phyloP scores from a whole-genome alignment of 2,329 filamentous ascomycete species.

The Monilinia fructigena region DNA sequence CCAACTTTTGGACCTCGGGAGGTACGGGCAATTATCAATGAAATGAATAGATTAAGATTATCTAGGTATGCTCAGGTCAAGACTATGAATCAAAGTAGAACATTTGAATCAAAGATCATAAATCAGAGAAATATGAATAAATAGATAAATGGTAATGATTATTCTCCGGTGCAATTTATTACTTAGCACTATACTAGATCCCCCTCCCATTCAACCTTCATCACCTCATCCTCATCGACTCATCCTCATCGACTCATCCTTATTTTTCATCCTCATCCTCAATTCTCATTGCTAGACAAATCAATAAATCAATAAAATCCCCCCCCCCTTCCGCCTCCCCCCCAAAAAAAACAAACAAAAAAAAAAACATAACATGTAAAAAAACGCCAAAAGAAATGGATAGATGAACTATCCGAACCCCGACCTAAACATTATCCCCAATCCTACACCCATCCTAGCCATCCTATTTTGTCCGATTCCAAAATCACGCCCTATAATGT shows the following conservation, averaged over 20 bases:
- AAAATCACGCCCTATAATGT: conserved; percentile 18
- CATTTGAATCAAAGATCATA: too few species aligned
- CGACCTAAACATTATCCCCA: background rate
- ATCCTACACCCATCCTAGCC: conserved; percentile 7
- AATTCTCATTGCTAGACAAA: conserved; percentile 16
- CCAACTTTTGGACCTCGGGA: too few species aligned
- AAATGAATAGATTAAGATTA: too few species aligned
- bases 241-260: conserved; percentile 9
- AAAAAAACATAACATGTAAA: conserved; percentile 3
- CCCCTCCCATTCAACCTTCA: background rate
- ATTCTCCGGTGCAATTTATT: conserved; percentile 6
- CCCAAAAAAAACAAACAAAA: too few species aligned
- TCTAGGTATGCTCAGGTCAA: too few species aligned
- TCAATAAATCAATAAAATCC: too few species aligned
- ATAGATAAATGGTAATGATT: background rate
- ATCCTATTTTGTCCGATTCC: conserved; percentile 18
- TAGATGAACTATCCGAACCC: conserved; percentile 7
- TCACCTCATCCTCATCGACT: conserved; percentile 4
- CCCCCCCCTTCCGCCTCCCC: too few species aligned
- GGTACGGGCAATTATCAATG: too few species aligned
- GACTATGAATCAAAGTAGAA: too few species aligned
- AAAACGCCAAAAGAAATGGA: conserved; percentile 24
- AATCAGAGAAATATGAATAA: too few species aligned
- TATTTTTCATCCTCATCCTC: too few species aligned
- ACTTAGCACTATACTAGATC: conserved; percentile 4